Evolutionary conservation across 2,329 filamentous ascomycete genomes (phyloP), one percentile per base, ranked within the genome.

Genomic region (Emericellopsis cladophorae): DNA sequence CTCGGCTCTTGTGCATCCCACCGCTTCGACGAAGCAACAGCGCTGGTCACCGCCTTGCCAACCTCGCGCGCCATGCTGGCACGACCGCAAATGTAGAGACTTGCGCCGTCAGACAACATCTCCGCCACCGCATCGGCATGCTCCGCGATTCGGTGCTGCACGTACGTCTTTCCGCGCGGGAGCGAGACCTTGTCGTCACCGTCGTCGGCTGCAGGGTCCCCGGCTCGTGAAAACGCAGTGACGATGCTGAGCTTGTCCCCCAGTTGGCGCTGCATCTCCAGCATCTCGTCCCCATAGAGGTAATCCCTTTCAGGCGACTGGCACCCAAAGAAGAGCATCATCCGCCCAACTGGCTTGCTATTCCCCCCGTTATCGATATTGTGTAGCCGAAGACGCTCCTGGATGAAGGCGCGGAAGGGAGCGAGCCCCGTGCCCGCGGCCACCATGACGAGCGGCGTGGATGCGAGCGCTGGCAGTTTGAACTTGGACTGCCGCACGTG

Each of bases 401-500:
- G 45, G 7, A 54, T 44, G 16, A 57, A 57, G 2, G 48, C 54
- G 2, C 54, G 47, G 40, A 56, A 56, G 0, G 67, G 67, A 1
- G 68, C 68, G 14, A 72, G 52, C 4, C 70, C 69, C 0, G 68
- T 72, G 1, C 71, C 72, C 0, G 68, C 61, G 0, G 56, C 67
- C 8, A 74, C 56, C 65, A 74, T 70, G 39, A 77, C 58, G 9
- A 78, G 52, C 0, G 72, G 72, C 0, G 56, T 63, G 7, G 81
- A 76, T 4, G 87, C 84, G 54, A 94, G 85, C 12, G 87, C 93
- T 6, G 88, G 88, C 26, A 94, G 74, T 66, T 92, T 94, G 76
- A 95, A 95, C 67, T 94, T 94, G 43, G 88, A 94, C 65, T 93
- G 86, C 48, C 88, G 84, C 39, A 95, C 78, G 56, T 94, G 87